Percentiles rank a stretch among this genome's conserved stretches.
Conservation (phyloP, 495 filamentous ascomycete species). For the Hypomontagnella monticulosa region DNA sequence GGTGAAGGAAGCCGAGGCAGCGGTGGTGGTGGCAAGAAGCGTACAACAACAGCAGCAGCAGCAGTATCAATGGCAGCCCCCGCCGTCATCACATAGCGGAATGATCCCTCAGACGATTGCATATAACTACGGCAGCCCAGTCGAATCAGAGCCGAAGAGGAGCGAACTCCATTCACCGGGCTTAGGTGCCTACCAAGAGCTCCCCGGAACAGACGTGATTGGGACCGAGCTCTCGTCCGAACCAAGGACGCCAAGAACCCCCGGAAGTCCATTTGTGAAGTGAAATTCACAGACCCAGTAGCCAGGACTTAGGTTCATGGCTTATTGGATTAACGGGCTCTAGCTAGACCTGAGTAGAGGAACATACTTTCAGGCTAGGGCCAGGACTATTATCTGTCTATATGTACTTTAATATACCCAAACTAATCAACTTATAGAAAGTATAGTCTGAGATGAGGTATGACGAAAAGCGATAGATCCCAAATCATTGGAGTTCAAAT, state of each 20-base stretch:
- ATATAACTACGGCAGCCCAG: constrained; percentile 6
- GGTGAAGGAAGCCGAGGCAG: constrained; percentile 22
- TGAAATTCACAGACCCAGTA: neutral
- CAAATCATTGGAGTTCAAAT: no score
- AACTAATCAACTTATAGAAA: neutral
- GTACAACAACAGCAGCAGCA: constrained; percentile 16
- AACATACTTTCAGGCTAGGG: neutral
- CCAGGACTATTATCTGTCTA: constrained; percentile 1
- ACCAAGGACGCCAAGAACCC: constrained; percentile 3
- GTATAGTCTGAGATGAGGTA: neutral
- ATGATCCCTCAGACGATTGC: neutral
- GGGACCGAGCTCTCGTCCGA: constrained; percentile 24
- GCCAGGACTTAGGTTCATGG: neutral
- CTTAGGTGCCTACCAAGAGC: constrained; percentile 12
- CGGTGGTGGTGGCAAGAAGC: neutral
- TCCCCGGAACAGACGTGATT: constrained; percentile 10
- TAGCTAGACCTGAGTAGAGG: no score
- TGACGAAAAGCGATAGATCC: neutral
- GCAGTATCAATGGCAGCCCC: constrained; percentile 29
- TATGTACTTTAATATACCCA: constrained; percentile 14
- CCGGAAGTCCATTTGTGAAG: neutral
- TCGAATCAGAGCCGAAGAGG: constrained; percentile 18
- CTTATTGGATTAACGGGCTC: no score
- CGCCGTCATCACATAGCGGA: constrained; percentile 9
- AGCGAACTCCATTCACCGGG: constrained; percentile 14